Evolutionary conservation across 768 basidiomycete genomes (phyloP), one percentile per base, ranked within the genome.

Genomic region (Mycena leptocephala): DNA sequence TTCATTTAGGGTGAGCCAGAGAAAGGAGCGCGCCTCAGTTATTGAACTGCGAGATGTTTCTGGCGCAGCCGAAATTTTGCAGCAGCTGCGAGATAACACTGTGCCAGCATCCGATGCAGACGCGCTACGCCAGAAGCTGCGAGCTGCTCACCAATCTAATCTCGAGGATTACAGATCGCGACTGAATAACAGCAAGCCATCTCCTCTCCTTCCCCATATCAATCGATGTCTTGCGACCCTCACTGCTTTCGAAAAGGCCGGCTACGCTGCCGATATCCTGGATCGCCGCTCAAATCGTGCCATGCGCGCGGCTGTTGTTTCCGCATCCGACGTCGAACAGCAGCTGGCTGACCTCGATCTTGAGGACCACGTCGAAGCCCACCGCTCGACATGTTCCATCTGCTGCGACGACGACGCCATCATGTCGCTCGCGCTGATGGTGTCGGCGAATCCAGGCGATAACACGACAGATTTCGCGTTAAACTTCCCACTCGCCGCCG

Each of bases 211-310:
- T 41, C 70, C 73, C 22, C 65, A 72, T 46, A 35, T 78, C 62
- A 75, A 78, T 51, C 77, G 77, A 24, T 75, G 69, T 43, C 61
- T 78, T 7, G 65, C 73, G 1, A 53, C 61, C 5, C 20, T 78
- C 14, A 78, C 73, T 2, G 74, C 77, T 2, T 74, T 78, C 58
- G 74, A 75, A 56, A 78, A 78, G 55, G 69, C 77, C 18, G 77
- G 73, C 0, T 78, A 78, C 32, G 74, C n/a, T 22, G 77, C 77
- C 28, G 74, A 78, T 32, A 78, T 78, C 37, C 46, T 78, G 39
- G 77, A 78, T 48, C 77, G 77, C 26, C 77, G 77, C n/a, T 78
- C 77, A 10, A 78, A 78, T 35, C 69, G 77, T 4, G 77, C 77
- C 1, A 78, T 78, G 77, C 77, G 77, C 7, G 77, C 77, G 11